A percentile compares a stretch with the other conserved stretches of the same genome.
These are phyloP conservation scores for Penicillium psychrosexuale DNA, from an alignment of 2,329 filamentous ascomycete species.

Conservation along the genomic window DNA sequence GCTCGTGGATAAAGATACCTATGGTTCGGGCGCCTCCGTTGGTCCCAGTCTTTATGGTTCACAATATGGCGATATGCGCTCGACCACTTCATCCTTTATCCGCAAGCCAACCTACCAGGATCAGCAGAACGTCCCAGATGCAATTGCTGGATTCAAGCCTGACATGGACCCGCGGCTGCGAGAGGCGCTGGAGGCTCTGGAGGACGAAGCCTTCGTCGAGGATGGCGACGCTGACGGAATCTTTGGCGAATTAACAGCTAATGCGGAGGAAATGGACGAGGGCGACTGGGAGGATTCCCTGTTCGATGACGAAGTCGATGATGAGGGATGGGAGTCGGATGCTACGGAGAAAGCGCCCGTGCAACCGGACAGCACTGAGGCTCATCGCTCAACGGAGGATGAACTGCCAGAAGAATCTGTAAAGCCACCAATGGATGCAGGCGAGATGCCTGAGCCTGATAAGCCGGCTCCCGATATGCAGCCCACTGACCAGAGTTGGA, in stretches of 20 bases:
- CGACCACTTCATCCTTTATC: conserved; percentile 67
- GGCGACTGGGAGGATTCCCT: conserved; percentile 70
- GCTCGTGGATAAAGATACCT: conserved; percentile 40
- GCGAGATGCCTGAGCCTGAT: conserved; percentile 38
- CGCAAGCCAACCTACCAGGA: conserved; percentile 79
- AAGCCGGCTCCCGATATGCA: conserved; percentile 44
- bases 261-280: conserved; percentile 66
- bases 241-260: conserved; percentile 70
- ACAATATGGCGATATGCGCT: conserved; percentile 43
- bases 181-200: conserved; percentile 87
- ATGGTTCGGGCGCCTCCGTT: conserved; percentile 22
- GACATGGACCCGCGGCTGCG: conserved; percentile 94
- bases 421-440: conserved; percentile 23
- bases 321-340: conserved; percentile 93
- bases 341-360: conserved; percentile 72
- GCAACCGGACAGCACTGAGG: conserved; percentile 31
- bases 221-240: conserved; percentile 72
- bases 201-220: conserved; percentile 92
- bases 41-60: conserved; percentile 38
- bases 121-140: conserved; percentile 89
- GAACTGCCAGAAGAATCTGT: conserved; percentile 44
- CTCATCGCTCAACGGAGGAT: conserved; percentile 31
- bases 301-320: conserved; percentile 55
- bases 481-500: conserved; percentile 75
- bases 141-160: conserved; percentile 88